Base-by-base conservation (phyloP, 495 filamentous ascomycete species). In the Trichoderma virens region DNA sequence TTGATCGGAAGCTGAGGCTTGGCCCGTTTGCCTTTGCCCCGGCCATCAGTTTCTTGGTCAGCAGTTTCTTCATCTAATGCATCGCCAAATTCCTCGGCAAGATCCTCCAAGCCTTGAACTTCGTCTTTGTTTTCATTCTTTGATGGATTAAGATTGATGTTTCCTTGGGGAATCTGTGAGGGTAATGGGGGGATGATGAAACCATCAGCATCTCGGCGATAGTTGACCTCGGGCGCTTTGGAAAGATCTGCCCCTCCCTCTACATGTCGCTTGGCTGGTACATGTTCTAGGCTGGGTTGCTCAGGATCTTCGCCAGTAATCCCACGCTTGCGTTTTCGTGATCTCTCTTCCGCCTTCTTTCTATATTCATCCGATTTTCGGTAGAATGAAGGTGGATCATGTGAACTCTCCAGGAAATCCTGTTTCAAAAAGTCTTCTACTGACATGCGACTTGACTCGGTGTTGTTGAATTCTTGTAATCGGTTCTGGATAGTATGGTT, bases 401-500 rank as follows among this genome's bases (percentile, higher is more conserved):
- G 86, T 2, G 76, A 70, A 13, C 74, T 72, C 38, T 77, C 73
- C 54, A 84, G 81, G 35, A 80, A 78, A 32, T 80, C 71, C 20
- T 85, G 83, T 28, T 85, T 87, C 35, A 91, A 80, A 67, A 98
- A 98, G 69, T 97, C 89, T 54, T 92, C 87, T 5, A 98, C 88
- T 0, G 91, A 93, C 68, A 97, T 78, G 43, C 82, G 82, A 43
- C 90, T 87, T 68, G 86, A 90, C 61, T 88, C 87, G 0, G 93
- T 95, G 5, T 84, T 83, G 61, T 88, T 88, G 71, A 97, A 98
- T 69, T 98, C 94, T 28, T 89, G 86, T 38, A 98, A 80, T 64
- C 94, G 90, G 67, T 93, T 89, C 64, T 88, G 86, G 67, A 98
- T 90, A 3, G 94, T 98, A 34, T 88, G 79, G 68, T 95, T 93